Evolutionary conservation across 768 basidiomycete genomes (phyloP), one percentile per base, ranked within the genome.

Genomic region (Inosperma sp.): DNA sequence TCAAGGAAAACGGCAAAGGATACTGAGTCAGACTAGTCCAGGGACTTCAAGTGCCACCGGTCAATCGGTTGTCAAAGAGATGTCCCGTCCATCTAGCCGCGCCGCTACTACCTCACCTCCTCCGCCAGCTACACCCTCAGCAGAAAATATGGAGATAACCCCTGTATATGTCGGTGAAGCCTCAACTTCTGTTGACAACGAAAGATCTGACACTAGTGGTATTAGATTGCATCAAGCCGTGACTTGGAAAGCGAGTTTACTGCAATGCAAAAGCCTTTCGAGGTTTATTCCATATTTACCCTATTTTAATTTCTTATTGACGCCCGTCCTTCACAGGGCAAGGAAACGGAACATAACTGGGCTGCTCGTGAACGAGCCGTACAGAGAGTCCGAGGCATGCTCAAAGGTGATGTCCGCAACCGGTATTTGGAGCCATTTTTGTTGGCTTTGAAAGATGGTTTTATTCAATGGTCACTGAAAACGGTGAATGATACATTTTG

Each of bases 261-360:
- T 5, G 69, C 69, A 8, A 93, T 97, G 86, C 64, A 76, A 16
- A 86, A 87, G 47, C 70, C 76, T 26, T 98, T 96, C 60, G 89
- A 91, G 70, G 91, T 86, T 61, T 43, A 72, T 23, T n/a, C 26
- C n/a, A 25, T 17, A 27, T 27, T 16, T 5, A 23, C 23, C 14
- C 42, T 37, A 5, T 19, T 35, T 35, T 30, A 9, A 17, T 2
- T n/a, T 41, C 1, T 48, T 37, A 14, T 30, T 22, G 30, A 46
- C 22, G 35, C n/a, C n/a, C n/a, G n/a, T n/a, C n/a, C 37, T 8
- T 39, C 49, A 3, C 54, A 93, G 86, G 96, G 95, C n/a, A 95
- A 82, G 70, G 95, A 99, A 70, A 88, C 88, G 1, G 95, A 99
- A 64, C 90, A 94, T 56, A 99, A 99, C 59, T 99, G 95, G 95